phyloP scores from a whole-genome alignment of 2,329 filamentous ascomycete species.

The Ophiocordyceps australis region DNA sequence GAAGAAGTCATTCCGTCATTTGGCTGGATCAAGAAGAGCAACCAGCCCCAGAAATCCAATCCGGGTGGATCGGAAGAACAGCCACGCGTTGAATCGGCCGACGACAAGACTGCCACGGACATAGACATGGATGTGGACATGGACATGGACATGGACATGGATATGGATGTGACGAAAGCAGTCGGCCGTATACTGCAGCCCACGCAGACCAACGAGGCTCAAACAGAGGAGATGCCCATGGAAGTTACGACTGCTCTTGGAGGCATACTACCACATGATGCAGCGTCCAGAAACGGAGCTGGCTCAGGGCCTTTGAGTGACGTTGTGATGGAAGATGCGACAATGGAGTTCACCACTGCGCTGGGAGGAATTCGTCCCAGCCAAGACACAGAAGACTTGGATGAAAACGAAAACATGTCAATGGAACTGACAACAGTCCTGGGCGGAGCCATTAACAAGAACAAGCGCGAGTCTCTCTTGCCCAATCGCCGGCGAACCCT shows the following conservation, averaged over 20 bases:
- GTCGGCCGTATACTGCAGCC: conserved; percentile 59
- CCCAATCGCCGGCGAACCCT: conserved; percentile 7
- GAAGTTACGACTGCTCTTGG: conserved; percentile 65
- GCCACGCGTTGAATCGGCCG: no score
- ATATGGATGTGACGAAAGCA: conserved; percentile 83
- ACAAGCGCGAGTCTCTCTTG: no score
- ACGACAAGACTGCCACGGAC: conserved; percentile 12
- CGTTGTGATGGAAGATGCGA: conserved; percentile 21
- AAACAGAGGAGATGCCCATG: conserved; percentile 68
- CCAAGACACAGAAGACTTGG: conserved; percentile 13
- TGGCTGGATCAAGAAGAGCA: conserved; percentile 48
- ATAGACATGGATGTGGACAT: conserved; percentile 19
- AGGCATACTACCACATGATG: neutral
- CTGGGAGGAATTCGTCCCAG: conserved; percentile 48
- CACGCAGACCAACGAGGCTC: conserved; percentile 1
- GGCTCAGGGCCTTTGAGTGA: conserved; percentile 10
- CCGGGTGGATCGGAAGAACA: conserved; percentile 2
- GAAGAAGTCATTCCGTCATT: conserved; percentile 63
- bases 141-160: conserved; percentile 51
- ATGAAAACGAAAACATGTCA: conserved; percentile 50
- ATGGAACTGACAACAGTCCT: conserved; percentile 61
- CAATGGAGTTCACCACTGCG: conserved; percentile 71
- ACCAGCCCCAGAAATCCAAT: no score
- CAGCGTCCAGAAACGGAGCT: neutral
- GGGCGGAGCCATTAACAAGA: conserved; percentile 22